These are phyloP conservation scores for Botrytis byssoidea DNA, from an alignment of 2,329 filamentous ascomycete genomes.

Conservation along the genomic window DNA sequence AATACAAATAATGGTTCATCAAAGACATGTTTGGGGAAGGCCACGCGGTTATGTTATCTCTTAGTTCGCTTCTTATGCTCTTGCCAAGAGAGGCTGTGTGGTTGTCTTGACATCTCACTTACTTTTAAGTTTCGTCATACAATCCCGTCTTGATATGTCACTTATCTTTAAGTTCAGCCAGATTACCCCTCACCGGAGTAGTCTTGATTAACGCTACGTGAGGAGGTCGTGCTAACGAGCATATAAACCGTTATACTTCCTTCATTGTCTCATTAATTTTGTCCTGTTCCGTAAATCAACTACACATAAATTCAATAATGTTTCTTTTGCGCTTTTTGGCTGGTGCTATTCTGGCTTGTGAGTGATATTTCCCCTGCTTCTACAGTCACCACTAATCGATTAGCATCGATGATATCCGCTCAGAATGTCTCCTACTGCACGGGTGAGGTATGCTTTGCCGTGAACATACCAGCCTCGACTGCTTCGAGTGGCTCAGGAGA, in stretches of 20 bases:
- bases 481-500: conserved; percentile 51
- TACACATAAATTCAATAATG: background rate
- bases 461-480: conserved; percentile 55
- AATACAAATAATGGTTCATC: background rate
- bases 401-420: conserved; percentile 27
- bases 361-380: background rate
- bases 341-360: conserved; percentile 8
- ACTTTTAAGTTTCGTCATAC: background rate
- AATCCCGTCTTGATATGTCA: background rate
- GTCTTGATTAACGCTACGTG: background rate
- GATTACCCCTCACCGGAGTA: background rate
- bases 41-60: background rate
- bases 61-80: background rate
- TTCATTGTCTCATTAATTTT: background rate
- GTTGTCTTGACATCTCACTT: background rate
- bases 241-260: background rate
- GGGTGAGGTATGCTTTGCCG: conserved; percentile 42
- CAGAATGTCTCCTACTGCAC: conserved; percentile 31
- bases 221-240: background rate
- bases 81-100: background rate
- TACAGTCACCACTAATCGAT: background rate
- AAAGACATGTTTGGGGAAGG: background rate
- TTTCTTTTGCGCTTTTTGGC: background rate
- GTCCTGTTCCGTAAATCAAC: background rate
- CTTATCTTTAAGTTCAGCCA: background rate